Base-by-base conservation (phyloP, 331 rosid genomes). In the Telfairia occidentalis region DNA sequence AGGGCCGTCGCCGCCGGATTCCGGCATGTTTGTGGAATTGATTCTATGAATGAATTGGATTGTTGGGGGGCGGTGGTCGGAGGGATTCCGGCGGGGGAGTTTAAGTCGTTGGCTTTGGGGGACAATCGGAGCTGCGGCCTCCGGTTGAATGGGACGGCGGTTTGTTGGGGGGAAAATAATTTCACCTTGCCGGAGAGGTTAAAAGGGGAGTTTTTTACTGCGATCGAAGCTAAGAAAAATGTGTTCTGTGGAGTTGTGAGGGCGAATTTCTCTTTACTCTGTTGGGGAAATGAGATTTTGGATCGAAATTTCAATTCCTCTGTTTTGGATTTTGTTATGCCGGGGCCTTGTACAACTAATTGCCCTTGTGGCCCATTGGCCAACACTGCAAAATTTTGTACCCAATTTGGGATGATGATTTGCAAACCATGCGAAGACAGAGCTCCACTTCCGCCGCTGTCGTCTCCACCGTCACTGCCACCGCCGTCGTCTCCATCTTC, bases 141-240 rank as follows among this genome's bases (percentile, higher is more conserved):
- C 40, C 64, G 82, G 5, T 11, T 2, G 10, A 74, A 87, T 76
- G 73, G 70, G 40, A 83, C 28, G 23, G 86, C 82, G 75, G 74
- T 53, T n/a, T 94, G 98, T 69, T 94, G 98, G 98, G 98, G 96
- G 2, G 52, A 80, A 34, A 74, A 84, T 24, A 65, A 76, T 50
- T 94, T 94, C 80, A 77, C 46, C 50, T 29, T 88, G 80, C 98
- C 96, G 16, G 55, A 28, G 37, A 74, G 59, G 15, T 77, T 91
- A 38, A 49, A 71, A 73, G 79, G 9, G 3, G 79, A 52, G 0
- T 9, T 5, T 19, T 94, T 94, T 83, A 23, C 7, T 0, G 49
- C 90, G 43, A 86, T 94, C 40, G 91, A 82, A 42, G 97, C 89
- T 3, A 88, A 91, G 35, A 19, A 63, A 23, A 85, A 70, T 3